Percentiles rank a stretch among this genome's conserved stretches.
These are phyloP conservation scores for Phytophthora aleatoria DNA, from an alignment of 352 stramenopile genomes.

Conservation along the genomic window DNA sequence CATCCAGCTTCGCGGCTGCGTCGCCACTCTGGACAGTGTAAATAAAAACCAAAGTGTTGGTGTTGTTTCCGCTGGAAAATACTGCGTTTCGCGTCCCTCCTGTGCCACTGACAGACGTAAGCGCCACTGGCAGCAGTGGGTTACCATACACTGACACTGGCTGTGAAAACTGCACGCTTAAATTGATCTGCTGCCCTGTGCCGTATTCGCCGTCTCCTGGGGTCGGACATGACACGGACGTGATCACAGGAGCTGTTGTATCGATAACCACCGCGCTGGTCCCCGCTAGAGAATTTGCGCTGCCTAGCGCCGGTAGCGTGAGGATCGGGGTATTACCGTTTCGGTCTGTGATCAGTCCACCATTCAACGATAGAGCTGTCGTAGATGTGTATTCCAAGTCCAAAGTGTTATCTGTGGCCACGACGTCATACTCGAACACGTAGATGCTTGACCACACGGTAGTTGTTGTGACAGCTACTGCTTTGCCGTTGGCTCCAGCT, in stretches of 20 bases:
- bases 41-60: constrained; percentile 64
- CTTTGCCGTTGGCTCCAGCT: constrained; percentile 44
- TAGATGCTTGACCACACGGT: constrained; percentile 62
- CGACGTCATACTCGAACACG: constrained; percentile 75
- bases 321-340: constrained; percentile 63
- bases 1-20: constrained; percentile 49
- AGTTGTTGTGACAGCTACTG: constrained; percentile 53
- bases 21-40: constrained; percentile 75
- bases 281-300: constrained; percentile 46
- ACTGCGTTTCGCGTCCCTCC: constrained; percentile 41
- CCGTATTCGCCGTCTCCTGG: constrained; percentile 78
- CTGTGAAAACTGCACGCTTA: constrained; percentile 65
- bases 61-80: constrained; percentile 73
- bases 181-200: constrained; percentile 58
- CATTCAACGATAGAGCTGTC: constrained; percentile 51
- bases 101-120: constrained; percentile 49
- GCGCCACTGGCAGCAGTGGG: constrained; percentile 49
- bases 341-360: constrained; percentile 67
- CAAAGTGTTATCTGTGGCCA: constrained; percentile 46
- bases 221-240: constrained; percentile 46
- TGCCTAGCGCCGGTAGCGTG: constrained; percentile 54
- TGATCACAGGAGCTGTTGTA: constrained; percentile 67
- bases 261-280: constrained; percentile 70
- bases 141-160: constrained; percentile 70
- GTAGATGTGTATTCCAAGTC: constrained; percentile 76